Evolutionary conservation across 1,139 yeast species (phyloP), one percentile per base, ranked within the genome.

Genomic region (Hansenula sp.): DNA sequence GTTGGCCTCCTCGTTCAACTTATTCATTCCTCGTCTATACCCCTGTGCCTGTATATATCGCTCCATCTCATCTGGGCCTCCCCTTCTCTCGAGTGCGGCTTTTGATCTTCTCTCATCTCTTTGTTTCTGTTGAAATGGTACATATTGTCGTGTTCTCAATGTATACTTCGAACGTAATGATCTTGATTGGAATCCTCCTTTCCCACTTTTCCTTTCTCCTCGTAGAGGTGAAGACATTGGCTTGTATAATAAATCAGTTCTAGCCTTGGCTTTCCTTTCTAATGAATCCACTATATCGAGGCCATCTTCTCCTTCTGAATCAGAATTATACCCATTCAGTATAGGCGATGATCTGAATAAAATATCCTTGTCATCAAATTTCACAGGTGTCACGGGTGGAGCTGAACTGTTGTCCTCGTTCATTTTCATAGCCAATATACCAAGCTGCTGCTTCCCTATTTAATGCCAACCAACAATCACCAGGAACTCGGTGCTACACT

Each of bases 221-320:
- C 46, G 37, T 16, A 43, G 40, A 2, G 52, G 46, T 2, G 50
- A 47, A 2, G 49, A 42, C 51, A 51, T 47, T 27, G 53, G 51
- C 5, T 46, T 36, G 11, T 43, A 38, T 16, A 30, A 21, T 3
- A 4, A 5, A 3, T 33, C 33, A n/a, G 15, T 16, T 15, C 33
- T 24, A 6, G 17, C 21, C 21, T 42, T 45, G 17, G 46, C 33
- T 25, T 41, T 43, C 7, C 29, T 33, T 5, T 33, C 38, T 10
- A 49, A 21, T 13, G 13, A 31, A 2, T 39, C 46, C 10, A 47
- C 40, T 2, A 43, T 17, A 37, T 37, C 39, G 30, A 19, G 16
- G 3, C n/a, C 29, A 5, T 16, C 24, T 3, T 33, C 38, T 15
- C 25, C 33, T 7, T 42, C 43, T 7, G 31, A 19, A 24, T 45